A percentile compares a stretch with the other conserved stretches of the same genome.
Conservation (phyloP, 140 eudicot species). For the Stevia rebaudiana region DNA sequence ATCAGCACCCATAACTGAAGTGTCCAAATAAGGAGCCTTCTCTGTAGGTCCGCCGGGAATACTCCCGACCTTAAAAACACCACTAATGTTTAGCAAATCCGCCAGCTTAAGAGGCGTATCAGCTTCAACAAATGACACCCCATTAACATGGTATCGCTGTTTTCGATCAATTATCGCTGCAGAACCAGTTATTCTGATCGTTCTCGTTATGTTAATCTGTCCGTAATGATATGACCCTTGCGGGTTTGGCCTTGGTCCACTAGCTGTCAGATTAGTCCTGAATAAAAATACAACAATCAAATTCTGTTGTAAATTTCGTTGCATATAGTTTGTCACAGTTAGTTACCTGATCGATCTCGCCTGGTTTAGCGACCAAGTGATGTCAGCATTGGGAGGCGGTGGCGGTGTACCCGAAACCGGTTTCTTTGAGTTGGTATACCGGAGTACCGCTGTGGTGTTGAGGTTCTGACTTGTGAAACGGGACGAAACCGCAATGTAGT, state of each 20-base stretch:
- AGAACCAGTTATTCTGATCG: constrained; percentile 32
- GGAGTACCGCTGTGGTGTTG: constrained; percentile 55
- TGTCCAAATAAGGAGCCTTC: constrained; percentile 36
- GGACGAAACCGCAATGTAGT: constrained; percentile 65
- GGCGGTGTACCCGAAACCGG: constrained; percentile 74
- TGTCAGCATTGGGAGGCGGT: constrained; percentile 47
- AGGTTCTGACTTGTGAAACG: constrained; percentile 46
- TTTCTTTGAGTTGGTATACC: constrained; percentile 47
- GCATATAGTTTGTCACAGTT: too few species aligned
- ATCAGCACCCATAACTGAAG: constrained; percentile 62
- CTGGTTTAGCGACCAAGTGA: constrained; percentile 70
- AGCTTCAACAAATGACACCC: constrained; percentile 56
- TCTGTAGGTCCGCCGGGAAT: constrained; percentile 37
- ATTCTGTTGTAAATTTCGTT: neutral
- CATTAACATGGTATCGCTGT: constrained; percentile 60
- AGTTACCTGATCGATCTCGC: constrained; percentile 78
- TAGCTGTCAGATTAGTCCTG: constrained; percentile 73
- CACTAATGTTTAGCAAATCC: constrained; percentile 53
- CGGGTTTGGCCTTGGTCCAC: constrained; percentile 86
- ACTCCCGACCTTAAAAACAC: constrained; percentile 57
- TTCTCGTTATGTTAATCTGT: constrained; percentile 40
- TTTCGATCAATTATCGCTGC: constrained; percentile 42
- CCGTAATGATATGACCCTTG: constrained; percentile 92
- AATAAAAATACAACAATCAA: constrained; percentile 3
- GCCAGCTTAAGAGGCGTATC: constrained; percentile 76